Evolutionary conservation across 305 asterid genomes (phyloP).

Genomic region (Rubia tinctorum): DNA sequence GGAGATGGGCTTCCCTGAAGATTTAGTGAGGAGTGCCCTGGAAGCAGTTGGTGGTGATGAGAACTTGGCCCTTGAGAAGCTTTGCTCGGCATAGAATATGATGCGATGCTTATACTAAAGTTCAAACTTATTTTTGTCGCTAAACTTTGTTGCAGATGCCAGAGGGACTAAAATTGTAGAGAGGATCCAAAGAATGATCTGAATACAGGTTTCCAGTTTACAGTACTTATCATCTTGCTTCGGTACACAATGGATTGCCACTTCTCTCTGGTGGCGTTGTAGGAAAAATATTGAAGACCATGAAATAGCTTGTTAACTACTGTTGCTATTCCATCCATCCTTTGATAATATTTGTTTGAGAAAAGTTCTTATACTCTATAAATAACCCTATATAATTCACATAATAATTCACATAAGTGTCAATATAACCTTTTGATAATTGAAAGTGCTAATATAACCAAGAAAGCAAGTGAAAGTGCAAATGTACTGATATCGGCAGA

Average conservation of each 20-base stretch:
- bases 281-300: too few species aligned
- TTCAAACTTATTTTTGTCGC: slow-evolving; percentile 1
- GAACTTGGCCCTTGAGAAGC: slow-evolving; percentile 92
- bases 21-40: slow-evolving; percentile 52
- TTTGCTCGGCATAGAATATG: slow-evolving; percentile 53
- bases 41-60: slow-evolving; percentile 84
- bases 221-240: not conserved
- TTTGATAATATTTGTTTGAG: too few species aligned
- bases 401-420: too few species aligned
- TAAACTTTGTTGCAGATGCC: slow-evolving; percentile 11
- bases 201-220: slow-evolving; percentile 4
- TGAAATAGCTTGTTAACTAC: too few species aligned
- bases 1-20: slow-evolving; percentile 96
- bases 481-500: too few species aligned
- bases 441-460: too few species aligned
- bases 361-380: too few species aligned
- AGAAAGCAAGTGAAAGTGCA: too few species aligned
- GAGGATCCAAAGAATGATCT: slow-evolving; percentile 1
- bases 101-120: slow-evolving; percentile 12
- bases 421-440: too few species aligned
- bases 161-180: slow-evolving; percentile 12
- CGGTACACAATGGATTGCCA: not conserved
- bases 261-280: too few species aligned
- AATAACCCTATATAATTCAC: too few species aligned
- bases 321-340: too few species aligned